These are phyloP conservation scores for Fraxinus baroniana DNA, from an alignment of 305 asterid genomes.

Conservation along the genomic window DNA sequence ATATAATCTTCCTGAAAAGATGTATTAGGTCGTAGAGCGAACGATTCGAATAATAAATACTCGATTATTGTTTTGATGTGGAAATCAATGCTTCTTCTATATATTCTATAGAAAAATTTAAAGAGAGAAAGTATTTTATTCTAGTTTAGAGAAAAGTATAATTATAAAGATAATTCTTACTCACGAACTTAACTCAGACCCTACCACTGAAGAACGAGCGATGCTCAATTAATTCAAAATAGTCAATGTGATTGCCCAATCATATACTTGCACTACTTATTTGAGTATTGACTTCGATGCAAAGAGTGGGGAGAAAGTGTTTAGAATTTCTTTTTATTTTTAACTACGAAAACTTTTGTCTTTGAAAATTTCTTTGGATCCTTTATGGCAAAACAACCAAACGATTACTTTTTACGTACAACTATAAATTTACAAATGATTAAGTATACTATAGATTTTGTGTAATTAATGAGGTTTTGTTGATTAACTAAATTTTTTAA, in stretches of 20 bases:
- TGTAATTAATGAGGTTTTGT: neutral
- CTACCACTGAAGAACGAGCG: neutral
- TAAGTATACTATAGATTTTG: neutral
- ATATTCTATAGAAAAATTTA: neutral
- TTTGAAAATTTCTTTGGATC: neutral
- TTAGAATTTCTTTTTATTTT: constrained; percentile 24
- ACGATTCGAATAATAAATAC: neutral
- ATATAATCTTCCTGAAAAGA: neutral
- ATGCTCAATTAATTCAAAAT: no score
- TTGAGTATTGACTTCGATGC: constrained; percentile 37
- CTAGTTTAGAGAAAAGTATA: neutral
- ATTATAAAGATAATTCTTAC: no score
- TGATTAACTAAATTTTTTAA: no score
- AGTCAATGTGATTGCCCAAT: neutral
- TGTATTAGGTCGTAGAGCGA: neutral
- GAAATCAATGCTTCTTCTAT: neutral
- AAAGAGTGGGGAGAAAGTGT: constrained; percentile 53
- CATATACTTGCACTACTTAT: neutral
- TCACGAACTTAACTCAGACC: neutral
- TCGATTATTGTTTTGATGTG: no score
- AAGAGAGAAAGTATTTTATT: neutral
- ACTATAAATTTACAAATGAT: no score
- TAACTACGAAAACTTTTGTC: neutral
- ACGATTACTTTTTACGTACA: no score
- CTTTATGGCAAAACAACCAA: neutral